These are phyloP conservation scores for Cephalotrichum gorgonifer DNA, from an alignment of 2,329 filamentous ascomycete genomes.

Conservation along the genomic window DNA sequence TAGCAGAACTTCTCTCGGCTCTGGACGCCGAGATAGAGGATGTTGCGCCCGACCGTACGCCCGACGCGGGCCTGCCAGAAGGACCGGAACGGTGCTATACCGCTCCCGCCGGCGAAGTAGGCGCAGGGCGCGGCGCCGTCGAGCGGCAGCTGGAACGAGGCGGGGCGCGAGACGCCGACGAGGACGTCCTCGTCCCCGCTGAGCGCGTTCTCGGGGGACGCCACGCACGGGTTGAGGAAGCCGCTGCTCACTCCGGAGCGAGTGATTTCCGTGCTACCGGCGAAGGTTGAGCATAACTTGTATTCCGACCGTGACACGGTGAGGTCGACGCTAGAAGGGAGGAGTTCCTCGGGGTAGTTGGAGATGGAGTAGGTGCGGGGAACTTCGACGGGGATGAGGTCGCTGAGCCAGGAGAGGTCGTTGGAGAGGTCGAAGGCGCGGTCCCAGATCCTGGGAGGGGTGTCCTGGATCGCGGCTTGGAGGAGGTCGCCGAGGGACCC, in stretches of 20 bases:
- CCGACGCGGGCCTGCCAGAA: conserved; percentile 40
- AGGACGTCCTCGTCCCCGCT: conserved; percentile 34
- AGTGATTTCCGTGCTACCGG: conserved; percentile 17
- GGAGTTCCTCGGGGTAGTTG: conserved; percentile 35
- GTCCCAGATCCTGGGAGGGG: conserved; percentile 37
- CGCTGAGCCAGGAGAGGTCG: conserved; percentile 32
- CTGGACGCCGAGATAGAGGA: conserved; percentile 41
- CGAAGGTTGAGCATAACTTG: conserved; percentile 31
- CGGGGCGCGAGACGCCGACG: conserved; percentile 39
- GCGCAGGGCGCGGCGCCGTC: conserved; percentile 38
- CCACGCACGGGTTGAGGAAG: conserved; percentile 39
- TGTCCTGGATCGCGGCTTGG: conserved; percentile 35
- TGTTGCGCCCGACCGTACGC: conserved; percentile 29
- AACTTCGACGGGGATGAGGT: conserved; percentile 36
- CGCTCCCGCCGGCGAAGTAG: conserved; percentile 42
- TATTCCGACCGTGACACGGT: conserved; percentile 41
- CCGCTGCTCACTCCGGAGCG: conserved; percentile 40
- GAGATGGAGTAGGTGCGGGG: conserved; percentile 44
- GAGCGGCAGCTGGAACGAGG: conserved; percentile 40
- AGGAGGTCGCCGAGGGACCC: conserved; percentile 39
- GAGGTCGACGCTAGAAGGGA: conserved; percentile 39
- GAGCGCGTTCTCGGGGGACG: conserved; percentile 24
- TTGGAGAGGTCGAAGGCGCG: conserved; percentile 32
- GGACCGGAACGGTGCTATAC: conserved; percentile 41
- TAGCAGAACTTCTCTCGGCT: conserved; percentile 41